A percentile compares a stretch with the other conserved stretches of the same genome.
Evolutionary conservation across 345 rosid genomes (phyloP).

Genomic region (Eucalyptus globulus): DNA sequence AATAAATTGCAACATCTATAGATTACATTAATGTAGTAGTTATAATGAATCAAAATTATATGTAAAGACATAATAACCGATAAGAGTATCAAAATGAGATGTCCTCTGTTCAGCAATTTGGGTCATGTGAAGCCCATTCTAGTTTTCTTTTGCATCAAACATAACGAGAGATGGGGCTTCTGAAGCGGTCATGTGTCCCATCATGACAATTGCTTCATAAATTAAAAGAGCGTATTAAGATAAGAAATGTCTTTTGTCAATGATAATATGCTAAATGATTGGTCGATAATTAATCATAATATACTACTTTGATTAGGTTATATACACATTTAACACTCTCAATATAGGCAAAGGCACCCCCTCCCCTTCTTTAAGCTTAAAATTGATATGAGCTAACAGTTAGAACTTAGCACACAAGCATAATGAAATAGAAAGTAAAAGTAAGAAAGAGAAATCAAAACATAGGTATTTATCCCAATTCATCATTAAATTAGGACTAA

Average conservation of each 20-base stretch:
- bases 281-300: neutral
- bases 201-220: neutral
- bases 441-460: neutral
- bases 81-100: neutral
- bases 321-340: neutral
- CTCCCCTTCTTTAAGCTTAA: neutral
- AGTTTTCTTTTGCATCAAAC: neutral
- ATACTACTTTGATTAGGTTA: neutral
- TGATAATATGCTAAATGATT: neutral
- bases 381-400: neutral
- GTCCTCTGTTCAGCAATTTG: neutral
- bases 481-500: too few relatives aligned
- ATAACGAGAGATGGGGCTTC: neutral
- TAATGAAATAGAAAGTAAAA: neutral
- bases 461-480: rapidly evolving
- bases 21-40: neutral
- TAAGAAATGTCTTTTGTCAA: neutral
- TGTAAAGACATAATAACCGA: neutral
- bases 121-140: neutral
- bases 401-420: too few relatives aligned
- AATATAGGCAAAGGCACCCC: neutral
- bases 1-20: neutral
- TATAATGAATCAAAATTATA: neutral
- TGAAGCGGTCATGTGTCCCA: neutral
- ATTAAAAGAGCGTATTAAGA: neutral